These are phyloP conservation scores for Epichloe festucae DNA, from an alignment of 2,329 filamentous ascomycete species.

Conservation along the genomic window DNA sequence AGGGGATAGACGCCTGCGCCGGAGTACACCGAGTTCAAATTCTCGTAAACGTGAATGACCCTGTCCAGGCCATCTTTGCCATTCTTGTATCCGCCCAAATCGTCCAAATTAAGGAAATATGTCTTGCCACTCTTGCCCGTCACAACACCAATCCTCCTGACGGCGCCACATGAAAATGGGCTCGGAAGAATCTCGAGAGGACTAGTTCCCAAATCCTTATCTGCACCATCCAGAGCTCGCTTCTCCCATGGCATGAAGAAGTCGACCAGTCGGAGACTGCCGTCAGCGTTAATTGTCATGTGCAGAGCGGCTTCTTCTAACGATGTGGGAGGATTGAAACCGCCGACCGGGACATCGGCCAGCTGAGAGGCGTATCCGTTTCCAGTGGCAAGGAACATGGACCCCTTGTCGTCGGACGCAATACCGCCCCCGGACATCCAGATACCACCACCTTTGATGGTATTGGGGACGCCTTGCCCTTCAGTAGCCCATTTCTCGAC, in stretches of 20 bases:
- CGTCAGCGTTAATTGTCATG: conserved; percentile 27
- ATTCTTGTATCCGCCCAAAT: conserved; percentile 27
- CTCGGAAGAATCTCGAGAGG: conserved; percentile 29
- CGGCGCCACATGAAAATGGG: conserved; percentile 28
- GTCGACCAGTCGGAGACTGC: conserved; percentile 31
- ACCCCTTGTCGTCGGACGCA: conserved; percentile 25
- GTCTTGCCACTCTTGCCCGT: conserved; percentile 39
- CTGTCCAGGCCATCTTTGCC: conserved; percentile 24
- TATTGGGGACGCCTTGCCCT: conserved; percentile 23
- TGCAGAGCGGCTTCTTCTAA: conserved; percentile 33
- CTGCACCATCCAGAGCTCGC: conserved; percentile 32
- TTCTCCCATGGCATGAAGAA: conserved; percentile 45
- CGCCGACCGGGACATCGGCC: conserved; percentile 23
- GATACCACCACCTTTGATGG: conserved; percentile 29
- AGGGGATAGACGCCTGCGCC: conserved; percentile 34
- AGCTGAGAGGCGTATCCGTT: conserved; percentile 29
- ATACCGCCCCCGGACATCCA: conserved; percentile 30
- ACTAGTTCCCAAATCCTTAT: conserved; percentile 36
- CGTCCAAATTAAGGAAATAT: conserved; percentile 29
- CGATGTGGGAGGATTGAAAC: conserved; percentile 25
- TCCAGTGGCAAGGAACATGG: conserved; percentile 25
- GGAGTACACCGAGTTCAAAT: conserved; percentile 32
- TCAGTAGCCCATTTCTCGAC: conserved; percentile 29
- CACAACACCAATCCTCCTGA: conserved; percentile 34
- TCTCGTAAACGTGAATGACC: conserved; percentile 31